phyloP scores from a whole-genome alignment of 2,329 filamentous ascomycete species.

The Clonostachys chloroleuca region DNA sequence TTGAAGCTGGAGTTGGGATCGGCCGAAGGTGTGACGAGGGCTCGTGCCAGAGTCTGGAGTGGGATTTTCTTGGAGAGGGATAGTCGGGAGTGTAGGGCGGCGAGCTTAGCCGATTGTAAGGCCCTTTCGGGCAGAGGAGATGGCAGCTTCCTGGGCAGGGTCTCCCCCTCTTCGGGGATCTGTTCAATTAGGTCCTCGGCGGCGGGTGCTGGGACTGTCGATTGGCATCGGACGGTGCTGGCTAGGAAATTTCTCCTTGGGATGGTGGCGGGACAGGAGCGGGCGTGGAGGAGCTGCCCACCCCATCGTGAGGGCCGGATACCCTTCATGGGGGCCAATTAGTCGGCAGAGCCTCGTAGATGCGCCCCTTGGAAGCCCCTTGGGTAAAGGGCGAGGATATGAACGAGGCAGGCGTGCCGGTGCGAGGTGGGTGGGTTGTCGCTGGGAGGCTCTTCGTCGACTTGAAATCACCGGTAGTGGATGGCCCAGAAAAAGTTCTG shows the following conservation, averaged over 20 bases:
- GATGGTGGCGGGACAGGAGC: constrained; percentile 11
- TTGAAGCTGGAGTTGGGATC: constrained; percentile 80
- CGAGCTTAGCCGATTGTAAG: constrained; percentile 76
- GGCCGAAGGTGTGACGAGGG: constrained; percentile 81
- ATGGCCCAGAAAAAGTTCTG: too few species aligned
- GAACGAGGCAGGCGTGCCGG: too few species aligned
- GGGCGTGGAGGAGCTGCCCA: constrained; percentile 32
- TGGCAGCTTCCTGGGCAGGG: constrained; percentile 40
- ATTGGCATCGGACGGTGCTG: constrained; percentile 18
- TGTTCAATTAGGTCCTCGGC: constrained; percentile 6
- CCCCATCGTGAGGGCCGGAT: constrained; percentile 34
- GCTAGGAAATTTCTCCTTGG: constrained; percentile 16
- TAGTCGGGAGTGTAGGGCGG: constrained; percentile 86
- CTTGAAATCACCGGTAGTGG: background rate
- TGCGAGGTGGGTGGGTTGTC: background rate
- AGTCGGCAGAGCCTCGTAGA: background rate
- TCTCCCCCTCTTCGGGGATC: constrained; percentile 10
- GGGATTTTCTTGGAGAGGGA: constrained; percentile 78
- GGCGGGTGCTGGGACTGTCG: constrained; percentile 2
- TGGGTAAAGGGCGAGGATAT: background rate
- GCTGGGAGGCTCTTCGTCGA: background rate
- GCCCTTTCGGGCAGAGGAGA: constrained; percentile 69
- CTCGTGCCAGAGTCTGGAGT: constrained; percentile 77
- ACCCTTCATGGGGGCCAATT: constrained; percentile 29
- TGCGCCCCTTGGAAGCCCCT: background rate